Conservation (phyloP, 129 eudicot genomes). For the Arctium minus region DNA sequence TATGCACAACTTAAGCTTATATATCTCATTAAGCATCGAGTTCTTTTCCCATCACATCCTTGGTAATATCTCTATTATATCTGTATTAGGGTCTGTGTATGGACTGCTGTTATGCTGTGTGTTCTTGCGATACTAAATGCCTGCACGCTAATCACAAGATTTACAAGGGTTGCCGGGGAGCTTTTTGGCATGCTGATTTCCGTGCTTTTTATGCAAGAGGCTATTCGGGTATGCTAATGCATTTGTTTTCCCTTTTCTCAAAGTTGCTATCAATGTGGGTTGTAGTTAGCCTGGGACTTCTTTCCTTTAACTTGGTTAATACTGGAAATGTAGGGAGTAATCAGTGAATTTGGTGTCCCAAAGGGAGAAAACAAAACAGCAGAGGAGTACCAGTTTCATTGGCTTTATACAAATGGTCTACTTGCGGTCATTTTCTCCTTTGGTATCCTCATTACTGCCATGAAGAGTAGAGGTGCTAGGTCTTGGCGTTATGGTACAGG, state of each 20-base stretch:
- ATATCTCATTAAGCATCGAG: neutral
- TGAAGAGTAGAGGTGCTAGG: constrained; percentile 70
- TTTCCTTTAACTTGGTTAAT: constrained; percentile 5
- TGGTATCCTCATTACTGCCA: constrained; percentile 62
- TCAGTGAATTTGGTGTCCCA: constrained; percentile 68
- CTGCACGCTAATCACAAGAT: constrained; percentile 65
- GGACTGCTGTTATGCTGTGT: constrained; percentile 75
- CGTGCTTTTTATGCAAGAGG: constrained; percentile 90
- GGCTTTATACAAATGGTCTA: constrained; percentile 75
- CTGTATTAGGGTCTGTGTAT: constrained; percentile 75
- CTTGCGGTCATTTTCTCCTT: constrained; percentile 64
- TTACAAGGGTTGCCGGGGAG: constrained; percentile 94
- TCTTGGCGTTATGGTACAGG: constrained; percentile 89
- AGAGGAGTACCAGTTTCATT: constrained; percentile 49
- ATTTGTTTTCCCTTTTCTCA: neutral
- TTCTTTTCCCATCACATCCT: neutral
- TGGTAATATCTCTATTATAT: neutral
- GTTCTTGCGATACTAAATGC: constrained; percentile 89
- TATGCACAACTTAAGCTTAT: constrained; percentile 13
- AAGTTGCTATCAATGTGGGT: neutral
- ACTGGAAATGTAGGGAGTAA: constrained; percentile 52
- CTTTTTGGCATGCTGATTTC: constrained; percentile 92
- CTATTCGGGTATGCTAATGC: constrained; percentile 48
- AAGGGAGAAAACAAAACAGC: constrained; percentile 33
- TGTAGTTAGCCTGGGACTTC: neutral